Conservation (phyloP, 75 land plant genomes). For the Cupressus sempervirens region DNA sequence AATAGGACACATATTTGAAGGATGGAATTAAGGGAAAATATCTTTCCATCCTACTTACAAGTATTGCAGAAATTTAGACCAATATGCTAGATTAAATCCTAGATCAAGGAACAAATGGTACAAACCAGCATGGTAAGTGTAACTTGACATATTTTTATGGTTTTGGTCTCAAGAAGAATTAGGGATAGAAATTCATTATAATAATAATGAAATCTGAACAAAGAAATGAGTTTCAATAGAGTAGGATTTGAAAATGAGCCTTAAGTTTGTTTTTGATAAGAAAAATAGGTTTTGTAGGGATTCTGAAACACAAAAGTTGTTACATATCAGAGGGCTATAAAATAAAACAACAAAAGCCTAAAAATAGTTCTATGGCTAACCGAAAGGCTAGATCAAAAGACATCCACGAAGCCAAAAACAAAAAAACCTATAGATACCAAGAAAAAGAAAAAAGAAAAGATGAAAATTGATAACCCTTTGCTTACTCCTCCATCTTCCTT, state of each 20-base stretch:
- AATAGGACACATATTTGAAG: slow-evolving; percentile 74
- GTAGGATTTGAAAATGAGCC: not conserved
- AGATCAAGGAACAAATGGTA: slow-evolving; percentile 74
- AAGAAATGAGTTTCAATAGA: not conserved
- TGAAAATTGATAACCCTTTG: no score
- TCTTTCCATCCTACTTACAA: slow-evolving; percentile 95
- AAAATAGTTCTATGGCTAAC: no score
- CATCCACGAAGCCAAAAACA: no score
- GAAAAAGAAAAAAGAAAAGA: no score
- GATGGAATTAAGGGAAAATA: slow-evolving; percentile 86
- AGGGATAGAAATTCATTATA: not conserved
- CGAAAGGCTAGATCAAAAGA: no score
- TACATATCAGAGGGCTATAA: no score
- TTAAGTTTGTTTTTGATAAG: not conserved
- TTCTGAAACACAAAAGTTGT: no score
- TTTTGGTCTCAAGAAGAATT: not conserved
- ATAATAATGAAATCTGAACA: not conserved
- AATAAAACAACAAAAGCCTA: no score
- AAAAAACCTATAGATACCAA: no score
- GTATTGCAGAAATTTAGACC: slow-evolving; percentile 70
- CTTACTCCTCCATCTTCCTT: no score
- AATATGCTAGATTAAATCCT: slow-evolving; percentile 65
- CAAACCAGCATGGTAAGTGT: slow-evolving; percentile 88
- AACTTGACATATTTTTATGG: not conserved
- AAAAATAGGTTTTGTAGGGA: no score